Conservation (phyloP, 495 filamentous ascomycete species). For the Daldinia bambusicola region DNA sequence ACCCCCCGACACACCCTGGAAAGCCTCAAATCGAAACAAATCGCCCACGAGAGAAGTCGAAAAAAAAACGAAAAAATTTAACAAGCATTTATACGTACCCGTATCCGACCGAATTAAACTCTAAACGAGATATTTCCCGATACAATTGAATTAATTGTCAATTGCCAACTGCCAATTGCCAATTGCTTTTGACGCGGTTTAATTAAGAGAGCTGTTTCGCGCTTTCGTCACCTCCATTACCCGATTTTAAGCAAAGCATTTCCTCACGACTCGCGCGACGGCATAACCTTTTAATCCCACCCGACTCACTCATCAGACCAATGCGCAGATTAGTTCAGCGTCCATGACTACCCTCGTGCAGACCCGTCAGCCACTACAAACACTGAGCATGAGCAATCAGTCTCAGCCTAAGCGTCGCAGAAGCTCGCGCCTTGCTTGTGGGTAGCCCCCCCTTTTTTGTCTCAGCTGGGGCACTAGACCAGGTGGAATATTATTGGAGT, state of each 20-base stretch:
- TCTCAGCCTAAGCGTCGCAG: slow-evolving; percentile 64
- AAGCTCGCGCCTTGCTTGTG: slow-evolving; percentile 67
- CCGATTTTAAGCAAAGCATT: slow-evolving; percentile 9
- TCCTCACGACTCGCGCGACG: slow-evolving; percentile 41
- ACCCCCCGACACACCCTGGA: slow-evolving; percentile 25
- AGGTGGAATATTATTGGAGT: not conserved
- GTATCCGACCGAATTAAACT: not conserved
- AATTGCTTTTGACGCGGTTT: slow-evolving; percentile 30
- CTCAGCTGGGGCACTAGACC: not conserved
- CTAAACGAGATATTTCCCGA: slow-evolving; percentile 18
- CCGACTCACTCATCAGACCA: slow-evolving; percentile 19
- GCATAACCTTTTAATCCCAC: not conserved
- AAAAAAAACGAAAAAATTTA: not conserved
- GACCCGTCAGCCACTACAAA: slow-evolving; percentile 66
- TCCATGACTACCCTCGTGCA: slow-evolving; percentile 72
- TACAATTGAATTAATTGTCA: slow-evolving; percentile 25
- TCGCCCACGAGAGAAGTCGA: slow-evolving; percentile 13
- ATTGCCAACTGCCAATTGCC: slow-evolving; percentile 14
- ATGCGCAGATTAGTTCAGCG: slow-evolving; percentile 44
- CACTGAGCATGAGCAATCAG: slow-evolving; percentile 69
- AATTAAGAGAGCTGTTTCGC: slow-evolving; percentile 15
- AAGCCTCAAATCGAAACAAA: slow-evolving; percentile 8
- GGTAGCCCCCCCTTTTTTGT: slow-evolving; percentile 41
- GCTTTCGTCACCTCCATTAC: slow-evolving; percentile 16
- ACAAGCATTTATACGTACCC: slow-evolving; percentile 31